Percentiles rank a stretch among this genome's conserved stretches.
These are phyloP conservation scores for Coemansia sp. DNA, from an alignment of 192 early-diverging fungal species.

Conservation along the genomic window DNA sequence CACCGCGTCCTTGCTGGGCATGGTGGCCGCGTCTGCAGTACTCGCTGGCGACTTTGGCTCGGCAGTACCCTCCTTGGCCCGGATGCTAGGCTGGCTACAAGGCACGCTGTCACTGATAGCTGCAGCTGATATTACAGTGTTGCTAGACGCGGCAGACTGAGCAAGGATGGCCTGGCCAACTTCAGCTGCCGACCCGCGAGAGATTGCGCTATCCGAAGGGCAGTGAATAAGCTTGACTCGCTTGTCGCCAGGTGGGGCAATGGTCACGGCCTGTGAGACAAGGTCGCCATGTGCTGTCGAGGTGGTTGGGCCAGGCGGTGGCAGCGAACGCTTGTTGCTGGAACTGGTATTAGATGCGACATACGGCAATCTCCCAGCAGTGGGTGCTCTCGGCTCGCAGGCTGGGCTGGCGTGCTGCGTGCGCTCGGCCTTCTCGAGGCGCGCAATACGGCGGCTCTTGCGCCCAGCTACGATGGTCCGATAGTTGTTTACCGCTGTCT, in stretches of 20 bases:
- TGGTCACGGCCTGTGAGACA: not conserved
- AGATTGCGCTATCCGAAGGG: not conserved
- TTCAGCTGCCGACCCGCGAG: not conserved
- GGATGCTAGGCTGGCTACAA: not conserved
- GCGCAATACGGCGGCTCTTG: constrained; percentile 72
- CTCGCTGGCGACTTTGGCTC: not conserved
- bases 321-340: constrained; percentile 19
- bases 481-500: constrained; percentile 84
- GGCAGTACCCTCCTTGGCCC: not conserved
- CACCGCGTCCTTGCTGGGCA: not conserved
- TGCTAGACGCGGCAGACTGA: not conserved
- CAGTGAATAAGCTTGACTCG: constrained; percentile 13
- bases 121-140: not conserved
- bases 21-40: not conserved
- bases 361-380: not conserved
- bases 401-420: constrained; percentile 1
- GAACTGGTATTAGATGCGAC: not conserved
- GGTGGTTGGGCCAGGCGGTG: not conserved
- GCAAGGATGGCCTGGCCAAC: not conserved
- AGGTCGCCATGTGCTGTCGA: not conserved
- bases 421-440: constrained; percentile 69
- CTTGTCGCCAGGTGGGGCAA: constrained; percentile 11
- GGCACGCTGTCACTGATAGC: not conserved
- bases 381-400: not conserved
- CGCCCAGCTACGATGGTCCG: constrained; percentile 71